These are phyloP conservation scores for Pelargonium myrrhifolium DNA, from an alignment of 441 rosid genomes.

Conservation along the genomic window DNA sequence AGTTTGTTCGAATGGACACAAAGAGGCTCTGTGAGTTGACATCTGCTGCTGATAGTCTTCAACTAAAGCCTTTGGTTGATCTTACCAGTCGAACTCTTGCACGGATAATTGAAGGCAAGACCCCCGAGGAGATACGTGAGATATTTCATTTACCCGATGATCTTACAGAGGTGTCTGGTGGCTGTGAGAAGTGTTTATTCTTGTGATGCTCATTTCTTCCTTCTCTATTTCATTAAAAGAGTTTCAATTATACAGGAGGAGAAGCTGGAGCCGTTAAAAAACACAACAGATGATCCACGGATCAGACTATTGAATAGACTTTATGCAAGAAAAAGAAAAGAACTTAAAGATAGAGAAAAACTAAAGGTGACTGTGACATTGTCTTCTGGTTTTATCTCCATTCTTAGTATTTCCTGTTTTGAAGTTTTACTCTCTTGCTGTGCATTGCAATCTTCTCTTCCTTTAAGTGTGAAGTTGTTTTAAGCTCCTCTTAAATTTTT, in stretches of 20 bases:
- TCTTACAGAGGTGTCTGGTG: slow-evolving; percentile 59
- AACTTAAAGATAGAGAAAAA: slow-evolving; percentile 55
- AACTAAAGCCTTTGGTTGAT: slow-evolving; percentile 66
- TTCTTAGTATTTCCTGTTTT: neutral
- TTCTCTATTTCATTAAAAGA: slow-evolving; percentile 14
- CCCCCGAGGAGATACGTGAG: slow-evolving; percentile 71
- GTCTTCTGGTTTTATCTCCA: slow-evolving; percentile 4
- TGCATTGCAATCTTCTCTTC: slow-evolving; percentile 6
- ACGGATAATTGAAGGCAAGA: slow-evolving; percentile 61
- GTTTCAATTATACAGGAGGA: slow-evolving; percentile 42
- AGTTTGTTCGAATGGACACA: slow-evolving; percentile 65
- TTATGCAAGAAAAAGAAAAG: slow-evolving; percentile 64
- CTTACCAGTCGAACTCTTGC: slow-evolving; percentile 73
- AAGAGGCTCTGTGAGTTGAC: slow-evolving; percentile 70
- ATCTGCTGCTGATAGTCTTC: slow-evolving; percentile 73
- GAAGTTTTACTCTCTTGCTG: slow-evolving; percentile 6
- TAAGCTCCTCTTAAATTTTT: neutral
- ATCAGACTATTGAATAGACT: slow-evolving; percentile 59
- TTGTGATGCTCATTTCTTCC: slow-evolving; percentile 13
- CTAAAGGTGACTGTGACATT: slow-evolving; percentile 36
- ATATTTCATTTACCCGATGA: slow-evolving; percentile 75
- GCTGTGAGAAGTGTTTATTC: slow-evolving; percentile 20
- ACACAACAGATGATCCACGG: slow-evolving; percentile 62
- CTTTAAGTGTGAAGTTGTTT: slow-evolving; percentile 7
- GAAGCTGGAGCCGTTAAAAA: slow-evolving; percentile 66